Evolutionary conservation across 257 asterid genomes (phyloP).

Genomic region (Solanum verrucosum): DNA sequence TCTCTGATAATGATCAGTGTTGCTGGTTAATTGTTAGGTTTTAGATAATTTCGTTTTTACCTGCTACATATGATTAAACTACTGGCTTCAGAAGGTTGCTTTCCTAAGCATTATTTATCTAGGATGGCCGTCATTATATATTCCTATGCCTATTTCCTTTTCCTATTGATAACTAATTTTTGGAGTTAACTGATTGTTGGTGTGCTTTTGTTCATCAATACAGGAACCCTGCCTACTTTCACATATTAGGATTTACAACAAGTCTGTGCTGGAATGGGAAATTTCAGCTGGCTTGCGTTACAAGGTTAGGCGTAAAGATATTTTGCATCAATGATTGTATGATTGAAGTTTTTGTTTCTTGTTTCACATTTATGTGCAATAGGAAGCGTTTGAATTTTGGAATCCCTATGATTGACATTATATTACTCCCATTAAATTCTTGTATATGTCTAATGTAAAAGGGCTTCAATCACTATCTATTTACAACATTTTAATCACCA

Average conservation of each 20-base stretch:
- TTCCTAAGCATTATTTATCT: background rate
- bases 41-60: background rate
- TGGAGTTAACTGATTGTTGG: background rate
- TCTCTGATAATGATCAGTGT: background rate
- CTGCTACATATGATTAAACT: background rate
- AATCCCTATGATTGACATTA: background rate
- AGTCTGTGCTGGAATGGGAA: constrained; percentile 99
- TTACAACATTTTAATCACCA: background rate
- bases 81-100: background rate
- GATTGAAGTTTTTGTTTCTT: constrained; percentile 1
- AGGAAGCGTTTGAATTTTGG: background rate
- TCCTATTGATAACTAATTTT: background rate
- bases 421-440: background rate
- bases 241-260: constrained; percentile 77
- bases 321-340: background rate
- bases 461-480: background rate
- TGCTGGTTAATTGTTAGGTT: background rate
- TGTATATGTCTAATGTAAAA: background rate
- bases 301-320: constrained; percentile 52
- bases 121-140: background rate
- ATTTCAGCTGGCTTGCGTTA: constrained; percentile 86
- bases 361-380: background rate
- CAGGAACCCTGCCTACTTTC: constrained; percentile 95
- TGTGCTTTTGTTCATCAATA: background rate
- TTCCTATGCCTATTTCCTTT: background rate